These are phyloP conservation scores for Golubevia sp. DNA, from an alignment of 1,284 basidiomycete genomes.

Conservation along the genomic window DNA sequence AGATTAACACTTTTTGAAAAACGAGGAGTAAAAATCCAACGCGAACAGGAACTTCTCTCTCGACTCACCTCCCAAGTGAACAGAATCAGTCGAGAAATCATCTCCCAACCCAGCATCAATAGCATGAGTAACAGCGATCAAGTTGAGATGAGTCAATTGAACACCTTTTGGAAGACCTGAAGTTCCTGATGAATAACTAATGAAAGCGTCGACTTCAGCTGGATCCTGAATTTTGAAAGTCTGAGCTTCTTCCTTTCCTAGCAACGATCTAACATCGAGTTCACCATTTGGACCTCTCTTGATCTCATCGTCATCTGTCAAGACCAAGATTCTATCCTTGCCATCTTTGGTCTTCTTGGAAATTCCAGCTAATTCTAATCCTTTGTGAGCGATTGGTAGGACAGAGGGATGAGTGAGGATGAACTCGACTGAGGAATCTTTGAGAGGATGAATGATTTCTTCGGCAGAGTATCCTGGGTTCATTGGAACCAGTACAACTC, in stretches of 20 bases:
- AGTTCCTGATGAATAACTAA: constrained; percentile 53
- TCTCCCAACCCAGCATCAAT: constrained; percentile 17
- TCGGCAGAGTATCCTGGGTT: constrained; percentile 51
- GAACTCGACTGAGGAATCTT: constrained; percentile 37
- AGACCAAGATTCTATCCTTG: constrained; percentile 39
- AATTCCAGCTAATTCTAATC: constrained; percentile 20
- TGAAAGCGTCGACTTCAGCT: constrained; percentile 26
- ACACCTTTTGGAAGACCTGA: constrained; percentile 50
- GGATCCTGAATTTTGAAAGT: constrained; percentile 25
- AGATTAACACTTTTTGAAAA: too few relatives aligned
- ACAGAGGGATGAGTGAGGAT: constrained; percentile 38
- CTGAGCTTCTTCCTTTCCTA: constrained; percentile 17
- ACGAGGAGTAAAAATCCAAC: too few relatives aligned
- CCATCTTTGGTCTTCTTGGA: constrained; percentile 18
- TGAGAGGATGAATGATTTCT: constrained; percentile 46
- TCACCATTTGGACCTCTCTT: constrained; percentile 26
- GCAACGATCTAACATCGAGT: constrained; percentile 25
- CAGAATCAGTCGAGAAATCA: constrained; percentile 26
- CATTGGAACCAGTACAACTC: constrained; percentile 37
- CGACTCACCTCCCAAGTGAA: constrained; percentile 16
- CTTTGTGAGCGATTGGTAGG: constrained; percentile 27
- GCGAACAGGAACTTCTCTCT: neutral
- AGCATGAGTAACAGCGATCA: constrained; percentile 31
- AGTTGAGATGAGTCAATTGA: constrained; percentile 48
- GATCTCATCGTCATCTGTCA: constrained; percentile 44